phyloP scores from a whole-genome alignment of 768 basidiomycete species.

The Tulasnella sp. region DNA sequence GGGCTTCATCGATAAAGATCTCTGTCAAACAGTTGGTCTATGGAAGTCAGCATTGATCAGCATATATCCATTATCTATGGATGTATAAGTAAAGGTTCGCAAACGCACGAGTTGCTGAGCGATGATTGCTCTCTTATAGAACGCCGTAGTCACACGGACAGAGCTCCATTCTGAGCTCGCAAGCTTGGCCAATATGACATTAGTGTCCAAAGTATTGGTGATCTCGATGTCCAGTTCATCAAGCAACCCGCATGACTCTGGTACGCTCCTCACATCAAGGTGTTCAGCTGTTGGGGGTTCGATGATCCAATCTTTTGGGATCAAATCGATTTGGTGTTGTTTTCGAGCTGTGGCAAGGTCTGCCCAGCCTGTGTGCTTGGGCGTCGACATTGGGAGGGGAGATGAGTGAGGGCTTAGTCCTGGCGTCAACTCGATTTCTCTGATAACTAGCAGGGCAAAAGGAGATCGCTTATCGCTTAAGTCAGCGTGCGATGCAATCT shows the following conservation, averaged over 20 bases:
- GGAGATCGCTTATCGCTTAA: too few species aligned
- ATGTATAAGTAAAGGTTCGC: background rate
- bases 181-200: slow-evolving; percentile 41
- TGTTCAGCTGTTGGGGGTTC: slow-evolving; percentile 35
- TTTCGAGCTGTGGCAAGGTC: slow-evolving; percentile 45
- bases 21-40: slow-evolving; percentile 76
- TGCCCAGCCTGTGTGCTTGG: slow-evolving; percentile 32
- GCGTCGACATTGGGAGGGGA: background rate
- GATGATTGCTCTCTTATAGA: slow-evolving; percentile 64
- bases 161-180: slow-evolving; percentile 46
- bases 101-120: slow-evolving; percentile 64
- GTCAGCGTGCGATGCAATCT: too few species aligned
- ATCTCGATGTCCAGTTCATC: slow-evolving; percentile 47
- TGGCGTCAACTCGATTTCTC: too few species aligned
- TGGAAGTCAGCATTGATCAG: background rate
- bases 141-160: slow-evolving; percentile 59
- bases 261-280: slow-evolving; percentile 44
- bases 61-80: too few species aligned
- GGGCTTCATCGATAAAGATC: slow-evolving; percentile 64
- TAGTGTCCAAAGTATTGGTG: slow-evolving; percentile 43
- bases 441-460: too few species aligned
- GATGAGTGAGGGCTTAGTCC: too few species aligned
- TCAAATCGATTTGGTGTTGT: slow-evolving; percentile 38
- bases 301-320: slow-evolving; percentile 58
- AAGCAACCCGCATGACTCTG: slow-evolving; percentile 47